Percentiles rank a stretch among this genome's conserved stretches.
These are phyloP conservation scores for Hanseniaspora nectarophila DNA, from an alignment of 805 yeast genomes.

Conservation along the genomic window DNA sequence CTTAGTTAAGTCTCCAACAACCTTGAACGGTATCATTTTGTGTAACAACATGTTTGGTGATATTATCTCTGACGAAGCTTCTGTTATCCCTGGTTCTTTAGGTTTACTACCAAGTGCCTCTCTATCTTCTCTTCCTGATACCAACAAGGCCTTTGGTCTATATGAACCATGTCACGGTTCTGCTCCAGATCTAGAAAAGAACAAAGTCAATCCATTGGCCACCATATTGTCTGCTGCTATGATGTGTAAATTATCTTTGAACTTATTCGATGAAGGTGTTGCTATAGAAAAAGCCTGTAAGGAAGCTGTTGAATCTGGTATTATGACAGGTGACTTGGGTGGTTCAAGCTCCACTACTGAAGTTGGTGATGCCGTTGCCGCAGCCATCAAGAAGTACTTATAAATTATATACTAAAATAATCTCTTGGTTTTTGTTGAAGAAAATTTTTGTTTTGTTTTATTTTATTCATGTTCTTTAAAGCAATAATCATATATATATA, in stretches of 20 bases:
- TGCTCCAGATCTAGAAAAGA: conserved; percentile 83
- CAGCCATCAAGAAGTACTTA: conserved; percentile 37
- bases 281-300: conserved; percentile 83
- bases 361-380: conserved; percentile 89
- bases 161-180: conserved; percentile 99
- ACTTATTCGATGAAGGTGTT: conserved; percentile 70
- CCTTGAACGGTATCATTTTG: conserved; percentile 81
- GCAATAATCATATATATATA: too few species aligned
- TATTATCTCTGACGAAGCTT: conserved; percentile 94
- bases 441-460: too few species aligned
- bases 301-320: conserved; percentile 64
- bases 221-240: conserved; percentile 91
- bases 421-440: too few species aligned
- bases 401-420: conserved; percentile 3
- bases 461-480: too few species aligned
- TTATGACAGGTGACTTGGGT: conserved; percentile 84
- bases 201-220: conserved; percentile 91
- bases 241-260: conserved; percentile 89
- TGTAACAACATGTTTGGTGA: conserved; percentile 98
- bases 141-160: conserved; percentile 85
- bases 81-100: conserved; percentile 93
- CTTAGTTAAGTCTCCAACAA: conserved; percentile 79
- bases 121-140: conserved; percentile 90
- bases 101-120: conserved; percentile 93
- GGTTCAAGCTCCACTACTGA: conserved; percentile 76